phyloP scores from a whole-genome alignment of 2,329 filamentous ascomycete genomes.

The Fusarium hostae region DNA sequence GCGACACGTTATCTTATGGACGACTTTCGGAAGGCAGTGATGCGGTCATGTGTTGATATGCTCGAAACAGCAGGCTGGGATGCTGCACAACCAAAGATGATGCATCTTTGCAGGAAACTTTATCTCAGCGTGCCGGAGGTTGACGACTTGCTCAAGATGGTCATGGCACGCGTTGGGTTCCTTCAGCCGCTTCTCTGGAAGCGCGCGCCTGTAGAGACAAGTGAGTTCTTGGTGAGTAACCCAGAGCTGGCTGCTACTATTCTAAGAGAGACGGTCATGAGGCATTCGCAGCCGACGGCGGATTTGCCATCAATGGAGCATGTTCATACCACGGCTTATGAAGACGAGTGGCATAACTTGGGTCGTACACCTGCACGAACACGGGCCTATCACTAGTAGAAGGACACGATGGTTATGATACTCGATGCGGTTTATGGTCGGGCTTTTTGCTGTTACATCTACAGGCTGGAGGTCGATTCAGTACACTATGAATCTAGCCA shows the following conservation, averaged over 20 bases:
- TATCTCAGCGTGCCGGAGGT: constrained; percentile 56
- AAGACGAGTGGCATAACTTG: constrained; percentile 18
- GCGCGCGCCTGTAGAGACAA: constrained; percentile 53
- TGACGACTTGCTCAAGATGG: constrained; percentile 59
- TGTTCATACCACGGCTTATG: constrained; percentile 10
- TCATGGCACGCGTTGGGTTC: constrained; percentile 61
- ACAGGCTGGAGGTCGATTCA: not conserved
- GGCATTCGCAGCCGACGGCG: constrained; percentile 51
- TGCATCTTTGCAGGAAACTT: constrained; percentile 57
- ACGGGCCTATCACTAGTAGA: not conserved
- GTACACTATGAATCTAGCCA: not conserved
- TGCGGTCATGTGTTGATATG: constrained; percentile 58
- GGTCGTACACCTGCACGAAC: constrained; percentile 4
- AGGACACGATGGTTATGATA: not conserved
- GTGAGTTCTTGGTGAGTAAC: constrained; percentile 56
- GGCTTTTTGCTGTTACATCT: not conserved
- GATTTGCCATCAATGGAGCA: constrained; percentile 59
- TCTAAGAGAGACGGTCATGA: constrained; percentile 58
- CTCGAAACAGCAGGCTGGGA: constrained; percentile 57
- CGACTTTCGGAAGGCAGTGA: constrained; percentile 56
- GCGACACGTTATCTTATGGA: constrained; percentile 60
- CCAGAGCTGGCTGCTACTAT: constrained; percentile 60
- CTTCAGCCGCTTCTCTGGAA: constrained; percentile 59
- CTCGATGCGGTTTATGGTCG: not conserved
- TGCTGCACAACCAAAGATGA: constrained; percentile 56